A percentile compares a stretch with the other conserved stretches of the same genome.
Conservation (phyloP, 257 asterid genomes). For the Solanum infundibuliforme region DNA sequence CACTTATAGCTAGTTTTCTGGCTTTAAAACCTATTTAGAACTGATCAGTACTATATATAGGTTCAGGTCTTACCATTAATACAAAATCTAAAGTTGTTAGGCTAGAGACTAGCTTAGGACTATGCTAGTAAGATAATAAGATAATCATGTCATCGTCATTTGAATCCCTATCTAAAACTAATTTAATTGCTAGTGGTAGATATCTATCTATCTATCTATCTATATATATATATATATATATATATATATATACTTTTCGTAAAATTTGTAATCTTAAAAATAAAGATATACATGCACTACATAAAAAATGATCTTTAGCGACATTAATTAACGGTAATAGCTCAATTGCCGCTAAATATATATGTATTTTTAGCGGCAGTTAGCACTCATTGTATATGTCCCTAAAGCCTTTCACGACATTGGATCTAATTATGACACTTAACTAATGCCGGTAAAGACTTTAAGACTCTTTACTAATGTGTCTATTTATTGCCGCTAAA, state of each 20-base stretch:
- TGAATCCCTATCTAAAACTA: background rate
- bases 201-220: no score
- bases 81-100: background rate
- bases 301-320: no score
- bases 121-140: background rate
- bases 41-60: background rate
- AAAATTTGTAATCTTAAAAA: background rate
- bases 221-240: no score
- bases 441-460: no score
- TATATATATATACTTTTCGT: background rate
- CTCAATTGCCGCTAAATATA: no score
- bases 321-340: no score
- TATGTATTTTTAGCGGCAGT: no score
- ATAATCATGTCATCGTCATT: background rate
- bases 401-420: no score
- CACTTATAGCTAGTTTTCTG: background rate
- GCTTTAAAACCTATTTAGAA: background rate
- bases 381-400: no score
- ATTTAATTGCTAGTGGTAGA: background rate
- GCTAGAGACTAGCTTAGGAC: background rate
- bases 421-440: no score
- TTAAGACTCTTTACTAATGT: no score
- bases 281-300: background rate
- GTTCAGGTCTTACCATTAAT: background rate
- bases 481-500: no score